Base-by-base conservation (phyloP, 139 green algal species). In the Chlamydomonas sphaeroides region DNA sequence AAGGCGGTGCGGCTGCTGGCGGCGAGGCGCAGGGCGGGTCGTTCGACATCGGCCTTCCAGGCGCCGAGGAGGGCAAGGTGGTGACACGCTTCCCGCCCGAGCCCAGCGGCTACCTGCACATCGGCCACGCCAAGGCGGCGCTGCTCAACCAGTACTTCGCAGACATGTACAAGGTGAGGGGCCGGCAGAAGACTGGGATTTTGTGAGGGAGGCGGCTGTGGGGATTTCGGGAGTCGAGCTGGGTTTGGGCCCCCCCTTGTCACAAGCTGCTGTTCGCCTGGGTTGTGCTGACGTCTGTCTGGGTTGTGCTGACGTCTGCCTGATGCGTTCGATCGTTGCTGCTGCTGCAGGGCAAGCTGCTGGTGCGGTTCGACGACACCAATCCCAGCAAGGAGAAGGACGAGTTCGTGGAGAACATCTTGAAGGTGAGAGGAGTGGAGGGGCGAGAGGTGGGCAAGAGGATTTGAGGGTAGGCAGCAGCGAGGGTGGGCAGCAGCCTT, bases 331-430 rank as follows among this genome's bases (percentile, higher is more conserved):
- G n/a, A n/a, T n/a, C n/a, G n/a, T n/a, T n/a, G n/a, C n/a, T n/a
- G n/a, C n/a, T n/a, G n/a, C n/a, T n/a, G n/a, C 45, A 53, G 45
- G 90, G 90, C 73, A 93, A 91, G 68, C 84, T 99, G 56, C 87
- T 98, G 63, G 86, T 99, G 56, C 92, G 97, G 32, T 99, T 99
- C 79, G 97, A 99, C 90, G 97, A 99, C 93, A 99, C 97, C 78
- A 99, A 99, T 86, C 97, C 97, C 21, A 91, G 79, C 84, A 99
- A 99, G 88, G 97, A 99, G 91, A 99, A 99, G 88, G 93, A 99
- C 59, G 97, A 99, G 92, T 99, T 95, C 79, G 95, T 98, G 25
- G 93, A 99, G 62, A 98, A 95, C 85, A 99, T 99, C 84, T 86
- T 99, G 57, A 89, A 71, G 74, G 69, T 77, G 86, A 38, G n/a